A percentile compares a stretch with the other conserved stretches of the same genome.
Evolutionary conservation across 2,329 filamentous ascomycete species (phyloP).

Genomic region (Cladosporium sp.): DNA sequence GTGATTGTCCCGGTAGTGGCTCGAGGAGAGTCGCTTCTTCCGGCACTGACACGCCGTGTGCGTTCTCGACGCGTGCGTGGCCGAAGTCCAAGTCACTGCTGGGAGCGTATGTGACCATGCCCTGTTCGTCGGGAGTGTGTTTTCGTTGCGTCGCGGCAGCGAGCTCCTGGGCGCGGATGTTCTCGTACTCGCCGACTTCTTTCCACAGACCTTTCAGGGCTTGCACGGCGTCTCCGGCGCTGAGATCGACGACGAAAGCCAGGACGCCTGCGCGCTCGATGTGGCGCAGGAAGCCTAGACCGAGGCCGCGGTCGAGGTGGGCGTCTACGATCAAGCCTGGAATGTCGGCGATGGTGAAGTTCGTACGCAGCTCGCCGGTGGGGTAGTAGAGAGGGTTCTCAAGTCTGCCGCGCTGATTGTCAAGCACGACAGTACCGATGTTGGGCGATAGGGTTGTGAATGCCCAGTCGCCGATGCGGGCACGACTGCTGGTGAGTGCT

Average conservation of each 20-base stretch:
- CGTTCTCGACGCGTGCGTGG: neutral
- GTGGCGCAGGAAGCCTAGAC: slow-evolving; percentile 87
- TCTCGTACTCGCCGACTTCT: slow-evolving; percentile 86
- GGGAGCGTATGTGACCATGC: slow-evolving; percentile 42
- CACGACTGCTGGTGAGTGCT: slow-evolving; percentile 80
- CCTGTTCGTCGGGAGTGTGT: slow-evolving; percentile 44
- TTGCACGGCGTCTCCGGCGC: slow-evolving; percentile 70
- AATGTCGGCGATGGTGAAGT: slow-evolving; percentile 93
- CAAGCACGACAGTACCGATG: slow-evolving; percentile 91
- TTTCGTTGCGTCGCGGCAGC: slow-evolving; percentile 58
- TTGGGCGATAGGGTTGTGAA: slow-evolving; percentile 96
- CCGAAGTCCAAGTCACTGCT: slow-evolving; percentile 29
- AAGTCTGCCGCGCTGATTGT: slow-evolving; percentile 70
- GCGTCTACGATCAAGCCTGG: slow-evolving; percentile 90
- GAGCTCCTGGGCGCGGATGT: slow-evolving; percentile 68
- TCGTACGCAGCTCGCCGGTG: slow-evolving; percentile 58
- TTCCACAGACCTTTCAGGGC: slow-evolving; percentile 81
- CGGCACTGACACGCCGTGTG: slow-evolving; percentile 13
- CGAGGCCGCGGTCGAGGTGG: slow-evolving; percentile 85
- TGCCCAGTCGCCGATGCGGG: slow-evolving; percentile 89
- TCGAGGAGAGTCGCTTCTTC: slow-evolving; percentile 24
- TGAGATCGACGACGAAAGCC: slow-evolving; percentile 88
- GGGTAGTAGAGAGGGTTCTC: slow-evolving; percentile 4
- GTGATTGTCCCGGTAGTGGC: slow-evolving; percentile 21
- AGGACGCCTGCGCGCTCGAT: slow-evolving; percentile 91